These are phyloP conservation scores for Xerocomus brunneocitrinus DNA, from an alignment of 768 basidiomycete species.

Conservation along the genomic window DNA sequence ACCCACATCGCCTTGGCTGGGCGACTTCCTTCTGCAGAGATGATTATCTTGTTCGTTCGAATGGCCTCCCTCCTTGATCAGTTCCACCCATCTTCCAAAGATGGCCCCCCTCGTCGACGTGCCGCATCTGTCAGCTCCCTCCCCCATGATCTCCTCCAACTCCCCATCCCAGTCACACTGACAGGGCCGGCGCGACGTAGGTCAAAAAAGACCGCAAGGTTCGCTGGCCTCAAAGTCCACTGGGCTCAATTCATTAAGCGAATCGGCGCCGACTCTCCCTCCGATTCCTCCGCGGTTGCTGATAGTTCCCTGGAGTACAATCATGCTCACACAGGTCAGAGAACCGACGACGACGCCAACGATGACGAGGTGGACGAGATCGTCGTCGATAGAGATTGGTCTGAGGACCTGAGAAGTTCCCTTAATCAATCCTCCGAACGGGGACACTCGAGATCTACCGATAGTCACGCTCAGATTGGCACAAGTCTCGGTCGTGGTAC, in stretches of 20 bases:
- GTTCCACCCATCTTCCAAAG: conserved; percentile 4
- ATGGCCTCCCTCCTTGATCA: conserved; percentile 1
- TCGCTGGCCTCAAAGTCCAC: conserved; percentile 36
- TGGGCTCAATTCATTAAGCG: conserved; percentile 53
- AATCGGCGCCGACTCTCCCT: conserved; percentile 54
- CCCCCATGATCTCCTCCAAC: conserved; percentile 17
- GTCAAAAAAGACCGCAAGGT: conserved; percentile 36
- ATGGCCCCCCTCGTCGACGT: conserved; percentile 1
- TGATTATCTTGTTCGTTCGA: conserved; percentile 1
- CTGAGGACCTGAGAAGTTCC: conserved; percentile 53
- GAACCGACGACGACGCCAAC: conserved; percentile 29
- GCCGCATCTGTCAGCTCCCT: conserved; percentile 2
- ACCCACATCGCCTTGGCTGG: conserved; percentile 10
- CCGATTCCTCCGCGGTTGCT: conserved; percentile 48
- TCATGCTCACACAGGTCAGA: conserved; percentile 19
- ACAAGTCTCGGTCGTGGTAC: conserved; percentile 39
- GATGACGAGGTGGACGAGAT: conserved; percentile 59
- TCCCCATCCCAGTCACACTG: conserved; percentile 43
- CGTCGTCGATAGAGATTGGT: conserved; percentile 70
- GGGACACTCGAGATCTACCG: conserved; percentile 48
- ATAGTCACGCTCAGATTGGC: conserved; percentile 32
- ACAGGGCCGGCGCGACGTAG: conserved; percentile 24
- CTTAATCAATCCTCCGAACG: conserved; percentile 49
- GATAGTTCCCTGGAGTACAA: conserved; percentile 44
- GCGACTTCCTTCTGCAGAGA: conserved; percentile 8